phyloP scores from a whole-genome alignment of 306 rosid genomes.

The Fragaria nilgerrensis region DNA sequence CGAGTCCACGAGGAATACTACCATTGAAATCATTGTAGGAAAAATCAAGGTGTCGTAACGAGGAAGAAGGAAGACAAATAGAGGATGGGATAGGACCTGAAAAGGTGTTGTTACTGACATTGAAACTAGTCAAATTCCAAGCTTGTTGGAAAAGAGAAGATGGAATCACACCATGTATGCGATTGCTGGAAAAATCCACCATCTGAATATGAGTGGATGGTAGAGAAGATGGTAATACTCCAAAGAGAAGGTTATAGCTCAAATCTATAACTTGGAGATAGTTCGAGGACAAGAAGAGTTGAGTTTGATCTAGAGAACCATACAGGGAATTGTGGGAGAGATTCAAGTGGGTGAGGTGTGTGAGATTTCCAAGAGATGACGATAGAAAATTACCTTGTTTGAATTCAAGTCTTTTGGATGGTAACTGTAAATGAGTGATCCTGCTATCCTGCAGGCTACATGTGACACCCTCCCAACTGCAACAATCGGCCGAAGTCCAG shows the following conservation, averaged over 20 bases:
- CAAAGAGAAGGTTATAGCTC: constrained; percentile 9
- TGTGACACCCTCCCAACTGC: no score
- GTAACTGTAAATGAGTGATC: no score
- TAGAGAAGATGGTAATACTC: not conserved
- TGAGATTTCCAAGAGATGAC: no score
- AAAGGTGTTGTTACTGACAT: not conserved
- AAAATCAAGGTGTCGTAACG: not conserved
- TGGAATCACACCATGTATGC: not conserved
- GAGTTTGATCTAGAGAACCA: not conserved
- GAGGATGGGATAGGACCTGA: constrained; percentile 6
- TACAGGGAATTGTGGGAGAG: not conserved
- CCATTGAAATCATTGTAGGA: not conserved
- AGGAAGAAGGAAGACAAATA: not conserved
- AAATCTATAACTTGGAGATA: not conserved
- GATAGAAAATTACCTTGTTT: no score
- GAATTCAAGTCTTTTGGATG: no score
- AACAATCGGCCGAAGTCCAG: no score
- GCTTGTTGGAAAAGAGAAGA: not conserved
- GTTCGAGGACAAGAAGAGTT: not conserved
- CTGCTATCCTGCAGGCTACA: no score
- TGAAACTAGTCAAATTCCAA: constrained; percentile 3
- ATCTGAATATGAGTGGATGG: not conserved
- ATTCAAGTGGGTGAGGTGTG: no score
- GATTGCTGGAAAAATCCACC: constrained; percentile 21
- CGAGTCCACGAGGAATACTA: not conserved